phyloP scores from a whole-genome alignment of 2,329 filamentous ascomycete species.

The Xylaria sp. region DNA sequence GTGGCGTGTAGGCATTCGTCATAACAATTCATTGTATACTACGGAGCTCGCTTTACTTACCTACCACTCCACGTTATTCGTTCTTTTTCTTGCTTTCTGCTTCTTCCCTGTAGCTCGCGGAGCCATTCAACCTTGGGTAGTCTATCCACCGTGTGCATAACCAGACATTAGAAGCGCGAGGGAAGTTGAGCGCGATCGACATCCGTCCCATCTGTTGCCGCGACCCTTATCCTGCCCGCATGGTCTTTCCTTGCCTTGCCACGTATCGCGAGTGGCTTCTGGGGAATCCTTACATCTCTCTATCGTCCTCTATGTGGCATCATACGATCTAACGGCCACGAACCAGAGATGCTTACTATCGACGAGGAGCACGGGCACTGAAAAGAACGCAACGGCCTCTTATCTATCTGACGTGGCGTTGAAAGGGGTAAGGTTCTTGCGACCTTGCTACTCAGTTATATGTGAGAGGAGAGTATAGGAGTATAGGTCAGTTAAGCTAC shows the following conservation, averaged over 20 bases:
- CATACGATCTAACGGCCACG: slow-evolving; percentile 13
- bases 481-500: slow-evolving; percentile 24
- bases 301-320: slow-evolving; percentile 31
- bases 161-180: slow-evolving; percentile 18
- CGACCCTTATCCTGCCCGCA: slow-evolving; percentile 14
- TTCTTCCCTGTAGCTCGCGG: slow-evolving; percentile 21
- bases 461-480: slow-evolving; percentile 13
- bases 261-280: slow-evolving; percentile 30
- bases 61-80: slow-evolving; percentile 5
- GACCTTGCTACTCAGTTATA: slow-evolving; percentile 14
- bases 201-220: neutral
- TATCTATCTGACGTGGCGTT: slow-evolving; percentile 13
- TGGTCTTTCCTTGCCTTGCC: slow-evolving; percentile 16
- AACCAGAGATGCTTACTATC: slow-evolving; percentile 19
- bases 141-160: slow-evolving; percentile 12
- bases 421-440: slow-evolving; percentile 1
- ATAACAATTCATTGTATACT: slow-evolving; percentile 20
- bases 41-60: slow-evolving; percentile 10
- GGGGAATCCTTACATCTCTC: slow-evolving; percentile 37
- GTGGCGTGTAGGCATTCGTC: slow-evolving; percentile 28
- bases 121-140: slow-evolving; percentile 11
- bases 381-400: slow-evolving; percentile 1
- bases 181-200: slow-evolving; percentile 30
- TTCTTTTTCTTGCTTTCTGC: slow-evolving; percentile 10
- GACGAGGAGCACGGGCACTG: slow-evolving; percentile 14